Percentiles rank a stretch among this genome's conserved stretches.
Conservation (phyloP, 1,139 yeast species). For the Diutina neorugosa region DNA sequence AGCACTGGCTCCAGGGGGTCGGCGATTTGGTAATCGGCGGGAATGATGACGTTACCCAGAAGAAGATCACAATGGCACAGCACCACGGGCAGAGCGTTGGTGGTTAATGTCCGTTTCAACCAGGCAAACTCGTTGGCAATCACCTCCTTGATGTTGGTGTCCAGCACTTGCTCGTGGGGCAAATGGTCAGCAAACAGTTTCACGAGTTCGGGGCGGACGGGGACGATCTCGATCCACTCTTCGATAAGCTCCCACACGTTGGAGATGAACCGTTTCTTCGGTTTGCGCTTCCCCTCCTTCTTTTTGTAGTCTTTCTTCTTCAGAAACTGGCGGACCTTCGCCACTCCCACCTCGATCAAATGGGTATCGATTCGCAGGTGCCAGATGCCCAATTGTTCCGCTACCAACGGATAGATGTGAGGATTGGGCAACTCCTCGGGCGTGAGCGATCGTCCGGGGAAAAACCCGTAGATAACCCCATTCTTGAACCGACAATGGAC, state of each 20-base stretch:
- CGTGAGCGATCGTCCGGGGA: constrained; percentile 54
- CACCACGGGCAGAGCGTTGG: constrained; percentile 39
- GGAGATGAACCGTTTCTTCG: constrained; percentile 16
- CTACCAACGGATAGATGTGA: constrained; percentile 42
- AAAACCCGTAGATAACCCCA: constrained; percentile 62
- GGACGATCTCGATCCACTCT: constrained; percentile 53
- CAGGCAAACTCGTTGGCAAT: constrained; percentile 41
- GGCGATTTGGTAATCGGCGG: constrained; percentile 20
- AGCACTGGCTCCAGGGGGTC: not conserved
- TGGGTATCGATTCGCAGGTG: constrained; percentile 37
- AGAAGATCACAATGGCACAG: constrained; percentile 63
- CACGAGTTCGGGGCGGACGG: constrained; percentile 33
- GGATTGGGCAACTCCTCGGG: constrained; percentile 40
- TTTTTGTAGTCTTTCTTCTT: constrained; percentile 14
- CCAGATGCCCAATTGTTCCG: constrained; percentile 64
- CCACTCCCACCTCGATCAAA: constrained; percentile 40
- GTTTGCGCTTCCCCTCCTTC: constrained; percentile 4
- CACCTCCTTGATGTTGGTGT: constrained; percentile 24
- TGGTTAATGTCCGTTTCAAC: constrained; percentile 31
- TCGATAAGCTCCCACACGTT: constrained; percentile 50
- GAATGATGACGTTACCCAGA: constrained; percentile 61
- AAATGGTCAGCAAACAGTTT: constrained; percentile 27
- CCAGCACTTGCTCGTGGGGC: constrained; percentile 12
- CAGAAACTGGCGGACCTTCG: constrained; percentile 26
- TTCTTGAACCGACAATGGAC: constrained; percentile 59